Conservation (phyloP, 805 yeast genomes). For the Pichia phayaonensis region DNA sequence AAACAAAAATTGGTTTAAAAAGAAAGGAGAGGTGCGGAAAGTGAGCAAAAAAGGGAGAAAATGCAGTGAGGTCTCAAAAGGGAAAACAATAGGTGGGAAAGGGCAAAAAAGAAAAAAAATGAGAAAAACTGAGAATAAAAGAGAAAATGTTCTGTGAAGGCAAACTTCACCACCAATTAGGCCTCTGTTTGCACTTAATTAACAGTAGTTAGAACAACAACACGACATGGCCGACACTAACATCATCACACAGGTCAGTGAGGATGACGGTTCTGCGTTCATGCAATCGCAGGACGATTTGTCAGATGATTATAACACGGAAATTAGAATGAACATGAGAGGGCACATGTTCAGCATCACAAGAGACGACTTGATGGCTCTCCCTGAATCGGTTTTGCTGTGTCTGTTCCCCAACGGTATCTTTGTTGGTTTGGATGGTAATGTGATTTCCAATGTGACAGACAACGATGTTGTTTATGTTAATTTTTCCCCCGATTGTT, state of each 20-base stretch:
- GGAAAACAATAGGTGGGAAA: too few species aligned
- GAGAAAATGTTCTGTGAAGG: too few species aligned
- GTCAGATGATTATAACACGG: constrained; percentile 49
- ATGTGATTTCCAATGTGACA: constrained; percentile 68
- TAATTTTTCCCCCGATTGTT: constrained; percentile 80
- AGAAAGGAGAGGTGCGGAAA: too few species aligned
- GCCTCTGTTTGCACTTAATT: too few species aligned
- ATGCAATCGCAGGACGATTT: constrained; percentile 14
- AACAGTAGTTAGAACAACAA: too few species aligned
- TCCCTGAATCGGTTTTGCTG: constrained; percentile 83
- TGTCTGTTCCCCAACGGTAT: constrained; percentile 90
- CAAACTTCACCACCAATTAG: too few species aligned
- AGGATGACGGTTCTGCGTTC: constrained; percentile 12
- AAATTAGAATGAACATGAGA: constrained; percentile 70
- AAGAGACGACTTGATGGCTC: constrained; percentile 80
- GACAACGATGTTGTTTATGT: constrained; percentile 76
- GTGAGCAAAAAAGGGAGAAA: too few species aligned
- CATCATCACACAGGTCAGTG: constrained; percentile 68
- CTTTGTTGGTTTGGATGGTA: constrained; percentile 68
- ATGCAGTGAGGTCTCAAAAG: too few species aligned
- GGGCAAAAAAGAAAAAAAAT: too few species aligned
- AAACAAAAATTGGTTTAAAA: not conserved
- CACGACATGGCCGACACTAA: constrained; percentile 26
- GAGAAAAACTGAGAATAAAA: too few species aligned
- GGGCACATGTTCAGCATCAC: constrained; percentile 70